These are phyloP conservation scores for Colletotrichum coccodes DNA, from an alignment of 2,329 filamentous ascomycete species.

Conservation along the genomic window DNA sequence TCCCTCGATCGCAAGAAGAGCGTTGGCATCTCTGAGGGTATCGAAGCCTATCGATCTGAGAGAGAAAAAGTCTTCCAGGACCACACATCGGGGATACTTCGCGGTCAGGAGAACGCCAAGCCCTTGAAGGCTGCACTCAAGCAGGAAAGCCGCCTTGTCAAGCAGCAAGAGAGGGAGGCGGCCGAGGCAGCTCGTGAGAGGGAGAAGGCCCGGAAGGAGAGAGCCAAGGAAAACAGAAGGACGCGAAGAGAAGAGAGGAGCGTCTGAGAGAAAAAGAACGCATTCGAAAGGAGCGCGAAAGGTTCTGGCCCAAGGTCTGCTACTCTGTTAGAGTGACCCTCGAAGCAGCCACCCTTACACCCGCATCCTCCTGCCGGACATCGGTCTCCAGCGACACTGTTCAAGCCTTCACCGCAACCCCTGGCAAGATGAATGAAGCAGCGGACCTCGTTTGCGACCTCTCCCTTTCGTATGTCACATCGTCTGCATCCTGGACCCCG, in stretches of 20 bases:
- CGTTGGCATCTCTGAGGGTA: constrained; percentile 46
- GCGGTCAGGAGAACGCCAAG: constrained; percentile 41
- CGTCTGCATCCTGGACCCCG: constrained; percentile 67
- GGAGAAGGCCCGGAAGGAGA: not conserved
- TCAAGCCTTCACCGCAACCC: constrained; percentile 53
- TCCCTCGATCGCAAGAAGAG: constrained; percentile 46
- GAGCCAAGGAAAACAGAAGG: constrained; percentile 43
- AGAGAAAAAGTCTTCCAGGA: constrained; percentile 54
- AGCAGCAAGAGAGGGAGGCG: not conserved
- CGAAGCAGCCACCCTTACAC: constrained; percentile 55
- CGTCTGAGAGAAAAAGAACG: constrained; percentile 53
- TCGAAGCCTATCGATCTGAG: constrained; percentile 54
- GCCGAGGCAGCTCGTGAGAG: not conserved
- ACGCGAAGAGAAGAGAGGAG: constrained; percentile 48
- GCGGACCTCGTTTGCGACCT: constrained; percentile 52
- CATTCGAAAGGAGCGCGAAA: constrained; percentile 52
- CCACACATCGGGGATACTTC: constrained; percentile 44
- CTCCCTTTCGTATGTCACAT: constrained; percentile 68
- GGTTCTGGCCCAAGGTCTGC: constrained; percentile 61
- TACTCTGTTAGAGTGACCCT: constrained; percentile 63
- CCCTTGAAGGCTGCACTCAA: constrained; percentile 44
- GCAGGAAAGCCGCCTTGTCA: constrained; percentile 44
- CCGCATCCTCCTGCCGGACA: constrained; percentile 57
- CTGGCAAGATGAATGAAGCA: constrained; percentile 37
- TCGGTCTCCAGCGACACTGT: constrained; percentile 64